These are phyloP conservation scores for Hypoxylon sp. DNA, from an alignment of 2,329 filamentous ascomycete genomes.

Conservation along the genomic window DNA sequence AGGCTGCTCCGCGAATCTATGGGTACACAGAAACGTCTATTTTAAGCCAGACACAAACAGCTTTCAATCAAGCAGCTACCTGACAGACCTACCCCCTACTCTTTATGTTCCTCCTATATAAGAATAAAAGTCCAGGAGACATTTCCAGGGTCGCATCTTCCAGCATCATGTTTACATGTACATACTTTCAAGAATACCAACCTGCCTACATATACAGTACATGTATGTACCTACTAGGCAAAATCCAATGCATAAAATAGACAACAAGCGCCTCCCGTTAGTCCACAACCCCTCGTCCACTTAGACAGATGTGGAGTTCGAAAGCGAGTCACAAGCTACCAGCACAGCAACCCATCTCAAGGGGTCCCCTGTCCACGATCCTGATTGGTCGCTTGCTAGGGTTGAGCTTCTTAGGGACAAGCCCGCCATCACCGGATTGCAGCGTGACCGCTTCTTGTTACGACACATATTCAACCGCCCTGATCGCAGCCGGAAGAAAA, in stretches of 20 bases:
- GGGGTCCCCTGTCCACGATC: slow-evolving; percentile 13
- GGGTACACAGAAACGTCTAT: neutral
- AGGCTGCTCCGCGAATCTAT: neutral
- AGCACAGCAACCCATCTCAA: slow-evolving; percentile 36
- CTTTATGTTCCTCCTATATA: neutral
- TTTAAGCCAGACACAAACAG: neutral
- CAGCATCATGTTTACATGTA: neutral
- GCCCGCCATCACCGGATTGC: neutral
- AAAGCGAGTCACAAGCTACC: slow-evolving; percentile 41
- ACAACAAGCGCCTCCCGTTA: neutral
- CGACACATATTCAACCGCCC: slow-evolving; percentile 8
- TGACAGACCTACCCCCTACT: neutral
- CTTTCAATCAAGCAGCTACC: neutral
- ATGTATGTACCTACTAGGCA: too few species aligned
- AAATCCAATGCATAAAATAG: neutral
- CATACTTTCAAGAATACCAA: neutral
- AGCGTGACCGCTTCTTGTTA: slow-evolving; percentile 38
- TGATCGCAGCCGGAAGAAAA: neutral
- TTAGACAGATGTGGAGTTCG: slow-evolving; percentile 26
- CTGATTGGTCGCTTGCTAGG: slow-evolving; percentile 25
- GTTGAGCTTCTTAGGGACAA: slow-evolving; percentile 4
- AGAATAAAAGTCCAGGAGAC: neutral
- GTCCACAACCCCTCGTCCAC: slow-evolving; percentile 27
- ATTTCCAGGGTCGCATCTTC: neutral
- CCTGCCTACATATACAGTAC: too few species aligned